phyloP scores from a whole-genome alignment of 2,329 filamentous ascomycete species.

The Ceratocystis diversiconidia region DNA sequence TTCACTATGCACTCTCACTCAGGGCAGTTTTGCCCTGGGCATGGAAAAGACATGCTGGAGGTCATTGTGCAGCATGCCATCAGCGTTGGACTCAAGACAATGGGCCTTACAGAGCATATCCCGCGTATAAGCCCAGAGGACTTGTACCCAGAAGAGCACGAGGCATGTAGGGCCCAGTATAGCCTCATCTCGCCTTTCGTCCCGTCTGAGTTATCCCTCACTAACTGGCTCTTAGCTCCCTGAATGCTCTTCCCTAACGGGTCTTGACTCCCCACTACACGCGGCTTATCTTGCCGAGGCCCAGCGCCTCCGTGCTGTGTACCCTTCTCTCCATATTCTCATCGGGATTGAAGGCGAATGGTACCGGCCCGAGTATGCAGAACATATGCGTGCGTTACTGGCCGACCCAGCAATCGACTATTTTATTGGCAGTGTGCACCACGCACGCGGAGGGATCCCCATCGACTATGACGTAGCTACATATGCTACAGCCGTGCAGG shows the following conservation, averaged over 20 bases:
- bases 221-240: slow-evolving; percentile 28
- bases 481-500: slow-evolving; percentile 50
- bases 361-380: slow-evolving; percentile 54
- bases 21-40: slow-evolving; percentile 85
- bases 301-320: slow-evolving; percentile 52
- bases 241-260: slow-evolving; percentile 35
- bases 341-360: slow-evolving; percentile 91
- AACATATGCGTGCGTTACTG: slow-evolving; percentile 46
- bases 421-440: slow-evolving; percentile 87
- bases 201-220: neutral
- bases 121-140: slow-evolving; percentile 59
- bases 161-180: neutral
- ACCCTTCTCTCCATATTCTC: slow-evolving; percentile 60
- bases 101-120: slow-evolving; percentile 92
- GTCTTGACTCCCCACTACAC: slow-evolving; percentile 41
- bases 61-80: slow-evolving; percentile 71
- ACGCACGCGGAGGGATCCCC: slow-evolving; percentile 66
- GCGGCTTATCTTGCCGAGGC: slow-evolving; percentile 65
- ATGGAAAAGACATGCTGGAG: slow-evolving; percentile 75
- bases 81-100: slow-evolving; percentile 60
- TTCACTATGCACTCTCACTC: slow-evolving; percentile 98
- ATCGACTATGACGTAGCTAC: slow-evolving; percentile 68
- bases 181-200: no score
- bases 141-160: slow-evolving; percentile 74
- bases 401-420: slow-evolving; percentile 59